Conservation (phyloP, 106 monocot species). For the Xerophyta viscosa region DNA sequence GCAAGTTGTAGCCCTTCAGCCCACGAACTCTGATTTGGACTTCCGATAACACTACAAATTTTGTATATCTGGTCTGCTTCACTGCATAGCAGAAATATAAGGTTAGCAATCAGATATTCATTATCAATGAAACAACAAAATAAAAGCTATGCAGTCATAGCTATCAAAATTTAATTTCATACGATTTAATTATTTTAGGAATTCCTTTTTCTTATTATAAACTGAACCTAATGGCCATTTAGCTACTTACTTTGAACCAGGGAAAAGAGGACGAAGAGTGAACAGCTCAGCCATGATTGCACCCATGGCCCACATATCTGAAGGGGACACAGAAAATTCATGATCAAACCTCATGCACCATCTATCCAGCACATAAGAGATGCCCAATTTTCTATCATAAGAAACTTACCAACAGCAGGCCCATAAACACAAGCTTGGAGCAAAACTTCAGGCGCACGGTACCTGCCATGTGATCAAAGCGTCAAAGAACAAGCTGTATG, state of each 20-base stretch:
- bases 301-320: conserved; percentile 61
- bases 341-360: background rate
- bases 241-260: conserved; percentile 36
- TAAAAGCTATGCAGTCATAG: too few species aligned
- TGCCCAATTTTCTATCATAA: too few species aligned
- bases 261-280: conserved; percentile 44
- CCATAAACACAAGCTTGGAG: conserved; percentile 42
- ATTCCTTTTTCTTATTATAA: too few species aligned
- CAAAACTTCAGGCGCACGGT: conserved; percentile 46
- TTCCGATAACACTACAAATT: conserved; percentile 72
- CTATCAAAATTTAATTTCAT: too few species aligned
- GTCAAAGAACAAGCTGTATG: too few species aligned
- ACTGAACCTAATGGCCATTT: too few species aligned
- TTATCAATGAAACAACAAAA: too few species aligned
- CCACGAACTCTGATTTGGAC: conserved; percentile 53
- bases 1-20: conserved; percentile 52
- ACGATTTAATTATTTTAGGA: too few species aligned
- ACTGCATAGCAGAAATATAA: conserved; percentile 30
- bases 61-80: conserved; percentile 66
- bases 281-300: conserved; percentile 51
- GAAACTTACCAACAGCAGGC: conserved; percentile 35
- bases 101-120: too few species aligned
- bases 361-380: too few species aligned
- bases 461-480: conserved; percentile 16
- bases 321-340: background rate